A percentile compares a stretch with the other conserved stretches of the same genome.
These are phyloP conservation scores for Psidium friedrichsthalianum DNA, from an alignment of 345 rosid species.

Conservation along the genomic window DNA sequence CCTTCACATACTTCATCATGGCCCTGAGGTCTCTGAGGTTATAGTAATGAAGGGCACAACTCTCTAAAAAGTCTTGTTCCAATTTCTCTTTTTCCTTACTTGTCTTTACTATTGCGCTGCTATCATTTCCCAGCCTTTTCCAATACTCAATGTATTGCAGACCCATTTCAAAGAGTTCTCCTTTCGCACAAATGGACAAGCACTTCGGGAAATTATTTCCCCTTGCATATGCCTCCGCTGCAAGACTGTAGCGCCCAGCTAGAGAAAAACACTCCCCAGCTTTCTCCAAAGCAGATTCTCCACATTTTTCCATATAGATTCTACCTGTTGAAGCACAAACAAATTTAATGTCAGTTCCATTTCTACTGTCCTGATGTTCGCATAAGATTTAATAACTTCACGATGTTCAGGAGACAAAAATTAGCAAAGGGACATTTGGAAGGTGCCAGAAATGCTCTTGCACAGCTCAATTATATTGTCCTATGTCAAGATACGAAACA, in stretches of 20 bases:
- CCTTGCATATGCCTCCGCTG: background rate
- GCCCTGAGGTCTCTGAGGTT: background rate
- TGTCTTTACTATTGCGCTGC: background rate
- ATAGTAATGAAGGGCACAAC: background rate
- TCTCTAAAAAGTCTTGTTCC: background rate
- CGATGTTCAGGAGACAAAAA: background rate
- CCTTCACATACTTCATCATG: slow-evolving; percentile 18
- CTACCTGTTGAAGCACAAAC: slow-evolving; percentile 15
- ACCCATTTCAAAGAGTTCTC: background rate
- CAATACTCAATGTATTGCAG: background rate
- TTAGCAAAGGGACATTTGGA: background rate
- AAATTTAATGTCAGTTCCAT: background rate
- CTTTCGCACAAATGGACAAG: slow-evolving; percentile 1
- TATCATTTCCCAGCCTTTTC: background rate
- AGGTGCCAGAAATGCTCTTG: background rate
- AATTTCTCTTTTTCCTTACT: background rate
- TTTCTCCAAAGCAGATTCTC: background rate
- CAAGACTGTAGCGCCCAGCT: background rate
- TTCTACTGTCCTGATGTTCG: background rate
- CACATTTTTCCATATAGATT: slow-evolving; percentile 12
- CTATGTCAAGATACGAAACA: background rate
- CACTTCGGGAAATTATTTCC: background rate
- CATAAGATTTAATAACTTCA: background rate
- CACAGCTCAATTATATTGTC: background rate
- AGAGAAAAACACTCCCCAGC: slow-evolving; percentile 2